Evolutionary conservation across 1,139 yeast species (phyloP).

Genomic region (Debaryomycetaceae sp.): DNA sequence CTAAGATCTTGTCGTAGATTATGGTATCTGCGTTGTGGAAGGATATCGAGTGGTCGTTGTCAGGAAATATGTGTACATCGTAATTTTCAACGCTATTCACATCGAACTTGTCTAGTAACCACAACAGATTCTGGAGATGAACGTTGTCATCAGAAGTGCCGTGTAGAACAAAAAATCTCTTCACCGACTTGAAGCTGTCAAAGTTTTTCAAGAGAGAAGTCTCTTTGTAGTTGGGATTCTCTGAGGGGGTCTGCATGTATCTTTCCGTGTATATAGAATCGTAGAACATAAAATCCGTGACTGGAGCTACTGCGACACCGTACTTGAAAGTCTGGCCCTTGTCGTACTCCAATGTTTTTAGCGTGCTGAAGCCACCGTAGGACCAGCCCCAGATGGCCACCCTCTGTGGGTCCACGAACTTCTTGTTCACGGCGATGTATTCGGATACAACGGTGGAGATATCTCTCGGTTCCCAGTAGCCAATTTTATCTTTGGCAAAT

Average conservation of each 20-base stretch:
- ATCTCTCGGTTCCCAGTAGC: constrained; percentile 87
- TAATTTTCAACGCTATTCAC: constrained; percentile 66
- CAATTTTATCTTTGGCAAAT: constrained; percentile 67
- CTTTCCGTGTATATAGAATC: constrained; percentile 86
- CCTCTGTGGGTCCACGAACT: constrained; percentile 54
- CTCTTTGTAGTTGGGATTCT: constrained; percentile 48
- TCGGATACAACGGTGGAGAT: constrained; percentile 61
- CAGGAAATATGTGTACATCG: constrained; percentile 90
- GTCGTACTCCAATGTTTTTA: constrained; percentile 69
- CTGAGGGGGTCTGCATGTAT: constrained; percentile 69
- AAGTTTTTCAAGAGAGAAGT: constrained; percentile 47
- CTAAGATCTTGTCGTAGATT: constrained; percentile 68
- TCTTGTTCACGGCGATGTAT: constrained; percentile 50
- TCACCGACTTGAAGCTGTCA: constrained; percentile 42
- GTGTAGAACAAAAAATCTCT: constrained; percentile 79
- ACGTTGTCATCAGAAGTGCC: constrained; percentile 98
- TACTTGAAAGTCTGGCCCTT: constrained; percentile 57
- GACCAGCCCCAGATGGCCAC: constrained; percentile 95
- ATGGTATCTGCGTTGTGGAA: constrained; percentile 77
- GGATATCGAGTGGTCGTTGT: constrained; percentile 80
- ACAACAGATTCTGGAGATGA: constrained; percentile 81
- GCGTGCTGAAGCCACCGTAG: constrained; percentile 74
- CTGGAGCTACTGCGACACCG: constrained; percentile 84
- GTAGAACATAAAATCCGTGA: constrained; percentile 71
- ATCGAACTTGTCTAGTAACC: constrained; percentile 70